phyloP scores from a whole-genome alignment of 805 yeast species.

The Saccharomycopsis javanensis region DNA sequence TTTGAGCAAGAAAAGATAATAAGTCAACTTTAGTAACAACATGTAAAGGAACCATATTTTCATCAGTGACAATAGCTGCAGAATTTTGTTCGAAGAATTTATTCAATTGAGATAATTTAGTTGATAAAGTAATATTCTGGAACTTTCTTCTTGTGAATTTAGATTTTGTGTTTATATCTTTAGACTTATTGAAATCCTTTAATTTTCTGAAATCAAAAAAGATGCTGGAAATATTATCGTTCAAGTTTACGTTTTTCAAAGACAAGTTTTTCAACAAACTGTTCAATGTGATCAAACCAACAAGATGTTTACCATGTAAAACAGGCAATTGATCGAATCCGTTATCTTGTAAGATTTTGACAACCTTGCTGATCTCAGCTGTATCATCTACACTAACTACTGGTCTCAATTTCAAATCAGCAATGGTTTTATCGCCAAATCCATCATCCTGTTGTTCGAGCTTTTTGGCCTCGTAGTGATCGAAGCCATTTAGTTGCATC shows the following conservation, averaged over 20 bases:
- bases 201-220: conserved; percentile 70
- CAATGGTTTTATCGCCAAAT: conserved; percentile 41
- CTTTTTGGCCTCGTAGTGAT: conserved; percentile 38
- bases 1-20: conserved; percentile 34
- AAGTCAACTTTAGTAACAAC: conserved; percentile 84
- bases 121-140: conserved; percentile 52
- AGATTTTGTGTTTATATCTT: conserved; percentile 50
- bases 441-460: conserved; percentile 19
- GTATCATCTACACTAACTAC: conserved; percentile 61
- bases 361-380: conserved; percentile 54
- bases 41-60: conserved; percentile 61
- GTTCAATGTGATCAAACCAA: conserved; percentile 71
- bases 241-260: conserved; percentile 44
- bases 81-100: conserved; percentile 78
- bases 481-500: conserved; percentile 72
- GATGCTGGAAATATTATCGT: conserved; percentile 46
- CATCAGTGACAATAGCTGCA: conserved; percentile 72
- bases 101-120: conserved; percentile 60
- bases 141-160: conserved; percentile 43
- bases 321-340: conserved; percentile 86
- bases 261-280: conserved; percentile 60
- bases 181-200: conserved; percentile 52
- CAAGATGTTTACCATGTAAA: conserved; percentile 47
- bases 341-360: conserved; percentile 59
- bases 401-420: conserved; percentile 65